These are phyloP conservation scores for Tricholoma matsutake DNA, from an alignment of 768 basidiomycete species.

Conservation along the genomic window DNA sequence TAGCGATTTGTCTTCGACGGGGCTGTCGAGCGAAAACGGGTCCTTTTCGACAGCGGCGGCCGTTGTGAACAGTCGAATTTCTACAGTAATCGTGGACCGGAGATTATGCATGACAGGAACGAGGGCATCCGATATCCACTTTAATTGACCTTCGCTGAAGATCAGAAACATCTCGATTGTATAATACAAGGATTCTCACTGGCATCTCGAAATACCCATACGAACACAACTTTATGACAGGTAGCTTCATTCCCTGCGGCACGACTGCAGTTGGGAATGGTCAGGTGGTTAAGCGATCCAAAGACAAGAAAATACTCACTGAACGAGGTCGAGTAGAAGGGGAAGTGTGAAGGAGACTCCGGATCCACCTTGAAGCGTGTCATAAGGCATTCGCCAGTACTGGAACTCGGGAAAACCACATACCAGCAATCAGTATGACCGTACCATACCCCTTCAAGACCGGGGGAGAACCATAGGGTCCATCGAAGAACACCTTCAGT, in stretches of 20 bases:
- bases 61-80: slow-evolving; percentile 18
- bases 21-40: slow-evolving; percentile 3
- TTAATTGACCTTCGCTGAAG: slow-evolving; percentile 20
- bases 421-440: slow-evolving; percentile 41
- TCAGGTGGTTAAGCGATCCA: neutral
- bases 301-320: slow-evolving; percentile 26
- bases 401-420: slow-evolving; percentile 1
- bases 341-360: slow-evolving; percentile 48
- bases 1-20: slow-evolving; percentile 11
- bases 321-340: slow-evolving; percentile 39
- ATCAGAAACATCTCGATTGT: neutral
- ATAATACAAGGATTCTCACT: slow-evolving; percentile 19
- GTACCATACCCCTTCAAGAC: slow-evolving; percentile 33
- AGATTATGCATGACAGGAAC: slow-evolving; percentile 7
- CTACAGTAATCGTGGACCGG: slow-evolving; percentile 2
- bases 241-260: neutral
- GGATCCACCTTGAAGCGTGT: slow-evolving; percentile 36
- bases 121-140: slow-evolving; percentile 29
- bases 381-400: neutral
- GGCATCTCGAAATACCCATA: slow-evolving; percentile 41
- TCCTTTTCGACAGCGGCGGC: slow-evolving; percentile 5
- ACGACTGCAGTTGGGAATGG: neutral
- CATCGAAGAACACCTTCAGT: slow-evolving; percentile 49
- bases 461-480: slow-evolving; percentile 42
- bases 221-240: slow-evolving; percentile 22